These are phyloP conservation scores for Penicillium alfredii DNA, from an alignment of 495 filamentous ascomycete genomes.

Conservation along the genomic window DNA sequence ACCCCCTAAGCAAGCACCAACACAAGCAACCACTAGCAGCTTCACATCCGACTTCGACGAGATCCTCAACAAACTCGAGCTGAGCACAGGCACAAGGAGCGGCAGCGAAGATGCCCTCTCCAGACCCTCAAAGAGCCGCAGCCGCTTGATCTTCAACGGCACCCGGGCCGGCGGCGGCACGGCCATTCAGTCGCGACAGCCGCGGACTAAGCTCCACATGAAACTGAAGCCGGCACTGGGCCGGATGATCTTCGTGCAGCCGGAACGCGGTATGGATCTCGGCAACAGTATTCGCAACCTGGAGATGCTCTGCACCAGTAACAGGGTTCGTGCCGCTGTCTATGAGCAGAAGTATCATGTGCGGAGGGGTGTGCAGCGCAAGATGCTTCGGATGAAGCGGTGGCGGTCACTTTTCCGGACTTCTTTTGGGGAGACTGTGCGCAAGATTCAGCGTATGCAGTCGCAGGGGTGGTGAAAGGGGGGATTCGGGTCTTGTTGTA, in stretches of 20 bases:
- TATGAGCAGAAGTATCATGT: conserved; percentile 33
- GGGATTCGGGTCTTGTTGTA: neutral
- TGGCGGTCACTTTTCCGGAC: conserved; percentile 43
- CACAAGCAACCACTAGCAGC: conserved; percentile 5
- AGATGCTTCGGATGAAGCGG: conserved; percentile 28
- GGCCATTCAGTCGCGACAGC: too few species aligned
- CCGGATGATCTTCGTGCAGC: conserved; percentile 34
- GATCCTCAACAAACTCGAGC: conserved; percentile 34
- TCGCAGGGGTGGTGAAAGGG: conserved; percentile 38
- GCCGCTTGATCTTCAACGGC: conserved; percentile 11
- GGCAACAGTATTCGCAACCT: conserved; percentile 25
- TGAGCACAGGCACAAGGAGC: conserved; percentile 32
- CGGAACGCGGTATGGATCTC: conserved; percentile 32
- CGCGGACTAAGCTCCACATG: conserved; percentile 16
- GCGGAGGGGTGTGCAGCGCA: conserved; percentile 33
- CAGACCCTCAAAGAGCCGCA: too few species aligned
- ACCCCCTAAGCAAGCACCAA: conserved; percentile 1
- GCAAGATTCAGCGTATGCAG: conserved; percentile 41
- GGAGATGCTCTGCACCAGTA: conserved; percentile 14
- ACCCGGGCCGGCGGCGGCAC: conserved; percentile 22
- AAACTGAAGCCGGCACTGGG: conserved; percentile 38
- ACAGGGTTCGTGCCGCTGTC: too few species aligned
- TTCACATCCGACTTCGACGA: conserved; percentile 29
- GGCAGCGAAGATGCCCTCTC: too few species aligned
- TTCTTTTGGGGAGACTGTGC: conserved; percentile 38